These are phyloP conservation scores for Thyridium curvatum DNA, from an alignment of 2,329 filamentous ascomycete genomes.

Conservation along the genomic window DNA sequence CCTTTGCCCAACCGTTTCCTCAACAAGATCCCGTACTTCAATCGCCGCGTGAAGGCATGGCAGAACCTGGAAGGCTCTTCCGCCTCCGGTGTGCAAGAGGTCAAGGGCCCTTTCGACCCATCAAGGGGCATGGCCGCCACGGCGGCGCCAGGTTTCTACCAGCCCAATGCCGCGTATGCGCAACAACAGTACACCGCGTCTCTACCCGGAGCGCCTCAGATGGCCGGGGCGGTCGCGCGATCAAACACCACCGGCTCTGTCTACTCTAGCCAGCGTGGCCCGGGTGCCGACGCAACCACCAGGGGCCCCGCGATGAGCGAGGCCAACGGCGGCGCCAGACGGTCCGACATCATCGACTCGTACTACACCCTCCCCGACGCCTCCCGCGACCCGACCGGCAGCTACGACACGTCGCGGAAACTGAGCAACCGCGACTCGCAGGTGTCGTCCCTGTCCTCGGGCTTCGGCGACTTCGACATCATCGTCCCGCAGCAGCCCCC, in stretches of 20 bases:
- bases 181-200: too few relatives aligned
- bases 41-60: constrained; percentile 14
- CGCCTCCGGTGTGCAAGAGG: not conserved
- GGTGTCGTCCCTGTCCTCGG: constrained; percentile 56
- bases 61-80: constrained; percentile 20
- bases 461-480: constrained; percentile 57
- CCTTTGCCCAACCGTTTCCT: constrained; percentile 12
- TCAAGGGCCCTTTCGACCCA: constrained; percentile 4
- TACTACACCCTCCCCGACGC: constrained; percentile 33
- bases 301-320: constrained; percentile 6
- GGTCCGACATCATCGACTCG: constrained; percentile 26
- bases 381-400: constrained; percentile 26
- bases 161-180: not conserved
- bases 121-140: not conserved
- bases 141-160: not conserved
- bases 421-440: constrained; percentile 38
- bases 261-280: constrained; percentile 15
- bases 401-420: constrained; percentile 25
- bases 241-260: constrained; percentile 6
- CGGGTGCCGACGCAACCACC: constrained; percentile 18
- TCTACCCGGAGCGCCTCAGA: not conserved
- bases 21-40: constrained; percentile 28
- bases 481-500: constrained; percentile 25
- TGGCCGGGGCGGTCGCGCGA: constrained; percentile 4
- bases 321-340: constrained; percentile 2